Percentiles rank a stretch among this genome's conserved stretches.
phyloP scores from a whole-genome alignment of 2,329 filamentous ascomycete species.

The Ophiocordyceps unilateralis region DNA sequence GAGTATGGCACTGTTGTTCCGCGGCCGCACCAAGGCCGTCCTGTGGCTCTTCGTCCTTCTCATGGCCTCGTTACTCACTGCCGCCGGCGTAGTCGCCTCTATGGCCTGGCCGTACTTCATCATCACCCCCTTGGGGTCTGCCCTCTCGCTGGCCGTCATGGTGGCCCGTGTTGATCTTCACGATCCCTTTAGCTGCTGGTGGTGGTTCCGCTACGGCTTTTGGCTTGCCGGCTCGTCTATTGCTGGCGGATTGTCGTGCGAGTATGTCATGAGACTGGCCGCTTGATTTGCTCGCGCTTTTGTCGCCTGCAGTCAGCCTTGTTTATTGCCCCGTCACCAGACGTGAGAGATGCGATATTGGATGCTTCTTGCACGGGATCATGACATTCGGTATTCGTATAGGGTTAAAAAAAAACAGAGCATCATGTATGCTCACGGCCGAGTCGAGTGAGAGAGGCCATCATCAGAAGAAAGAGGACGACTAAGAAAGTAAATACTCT shows the following conservation, averaged over 20 bases:
- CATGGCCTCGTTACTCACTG: not conserved
- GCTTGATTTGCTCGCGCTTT: not conserved
- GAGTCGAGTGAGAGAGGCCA: no score
- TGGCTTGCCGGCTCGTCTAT: not conserved
- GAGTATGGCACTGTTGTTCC: conserved; percentile 12
- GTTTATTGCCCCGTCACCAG: no score
- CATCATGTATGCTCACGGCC: no score
- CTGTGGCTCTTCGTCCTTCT: not conserved
- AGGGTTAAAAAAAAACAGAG: no score
- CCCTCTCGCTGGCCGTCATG: not conserved
- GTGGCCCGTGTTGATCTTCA: not conserved
- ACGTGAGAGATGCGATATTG: no score
- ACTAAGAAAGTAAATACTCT: no score
- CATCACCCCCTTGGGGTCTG: not conserved
- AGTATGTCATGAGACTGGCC: not conserved
- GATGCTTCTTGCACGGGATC: no score
- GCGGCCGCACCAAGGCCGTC: not conserved
- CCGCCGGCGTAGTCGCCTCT: not conserved
- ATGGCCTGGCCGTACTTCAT: not conserved
- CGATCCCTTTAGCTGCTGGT: not conserved
- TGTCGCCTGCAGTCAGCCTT: not conserved
- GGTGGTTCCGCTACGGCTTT: not conserved
- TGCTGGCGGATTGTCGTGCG: not conserved
- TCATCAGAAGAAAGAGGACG: no score
- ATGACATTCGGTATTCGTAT: no score